Base-by-base conservation (phyloP, 2,329 filamentous ascomycete genomes). In the Curvularia sp. region DNA sequence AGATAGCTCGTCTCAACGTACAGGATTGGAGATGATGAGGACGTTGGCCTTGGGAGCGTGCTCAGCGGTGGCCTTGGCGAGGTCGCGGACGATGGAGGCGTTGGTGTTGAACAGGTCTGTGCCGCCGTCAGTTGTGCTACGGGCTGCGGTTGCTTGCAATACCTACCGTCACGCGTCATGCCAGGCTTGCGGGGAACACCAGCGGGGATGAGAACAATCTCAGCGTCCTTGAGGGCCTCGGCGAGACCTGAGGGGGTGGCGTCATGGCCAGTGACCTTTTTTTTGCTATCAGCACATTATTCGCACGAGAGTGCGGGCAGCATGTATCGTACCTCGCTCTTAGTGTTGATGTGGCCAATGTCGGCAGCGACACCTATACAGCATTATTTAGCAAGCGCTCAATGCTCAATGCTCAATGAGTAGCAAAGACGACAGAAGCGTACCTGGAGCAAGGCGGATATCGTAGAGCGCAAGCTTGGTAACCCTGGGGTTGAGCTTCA, bases 21-120 rank as follows among this genome's bases (percentile, higher is more conserved):
- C 93, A 64, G 95, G 95, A 89, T 99, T 99, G 82, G 93, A 88
- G 83, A 99, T 99, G 86, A 99, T 88, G 78, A 98, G 88, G 80
- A 98, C 86, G 84, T 96, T 96, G 81, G 95, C 95, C 67, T 97
- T 86, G 75, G 95, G 95, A 78, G 89, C 87, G 71, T 91, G 87
- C 76, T 96, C 88, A 76, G 95, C 95, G 77, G 88, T 89, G 74
- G 93, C 93, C 88, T 97, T 96, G 83, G 94, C 93, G 69, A 99
- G 89, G 82, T 98, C 95, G 78, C 94, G 93, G 80, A 99, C 95
- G 80, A 99, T 99, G 79, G 92, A 96, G 81, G 95, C 95, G 82
- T 99, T 99, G 87, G 94, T 99, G 89, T 98, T 98, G 93, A 99
- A 99, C 67, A 99, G 90, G 80, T 99, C 94, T 88, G 58, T 38